phyloP scores from a whole-genome alignment of 257 asterid genomes.

The Nicotiana attenuata region DNA sequence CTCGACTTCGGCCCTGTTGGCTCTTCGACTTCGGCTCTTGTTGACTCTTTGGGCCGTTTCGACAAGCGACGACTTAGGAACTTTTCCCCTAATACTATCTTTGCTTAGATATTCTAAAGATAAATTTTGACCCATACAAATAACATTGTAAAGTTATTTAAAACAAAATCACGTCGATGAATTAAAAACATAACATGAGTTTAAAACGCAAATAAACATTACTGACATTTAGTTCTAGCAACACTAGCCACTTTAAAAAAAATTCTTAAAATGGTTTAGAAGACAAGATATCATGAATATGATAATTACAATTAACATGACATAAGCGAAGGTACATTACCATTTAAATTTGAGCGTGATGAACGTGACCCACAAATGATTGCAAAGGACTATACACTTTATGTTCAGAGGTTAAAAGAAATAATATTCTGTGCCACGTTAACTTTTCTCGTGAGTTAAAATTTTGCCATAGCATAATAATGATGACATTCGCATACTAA shows the following conservation, averaged over 20 bases:
- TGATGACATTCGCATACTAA: background rate
- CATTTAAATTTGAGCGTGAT: background rate
- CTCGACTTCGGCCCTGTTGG: too few species aligned
- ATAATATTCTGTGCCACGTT: background rate
- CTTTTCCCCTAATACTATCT: too few species aligned
- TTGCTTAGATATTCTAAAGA: too few species aligned
- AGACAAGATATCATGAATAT: background rate
- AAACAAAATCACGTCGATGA: background rate
- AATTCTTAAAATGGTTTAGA: background rate
- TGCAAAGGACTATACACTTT: background rate
- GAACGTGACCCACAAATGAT: background rate
- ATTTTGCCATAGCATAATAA: background rate
- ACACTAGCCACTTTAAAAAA: background rate
- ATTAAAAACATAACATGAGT: too few species aligned
- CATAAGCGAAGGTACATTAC: background rate
- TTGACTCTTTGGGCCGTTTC: too few species aligned
- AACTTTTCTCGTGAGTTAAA: background rate
- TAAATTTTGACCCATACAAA: too few species aligned
- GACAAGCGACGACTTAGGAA: too few species aligned
- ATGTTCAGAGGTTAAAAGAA: background rate
- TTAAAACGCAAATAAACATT: background rate
- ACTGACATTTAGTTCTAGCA: background rate
- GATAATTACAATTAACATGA: background rate
- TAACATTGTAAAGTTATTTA: background rate
- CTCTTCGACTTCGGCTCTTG: too few species aligned